Percentiles rank a stretch among this genome's conserved stretches.
These are phyloP conservation scores for Colletotrichum sp. DNA, from an alignment of 2,329 filamentous ascomycete genomes.

Conservation along the genomic window DNA sequence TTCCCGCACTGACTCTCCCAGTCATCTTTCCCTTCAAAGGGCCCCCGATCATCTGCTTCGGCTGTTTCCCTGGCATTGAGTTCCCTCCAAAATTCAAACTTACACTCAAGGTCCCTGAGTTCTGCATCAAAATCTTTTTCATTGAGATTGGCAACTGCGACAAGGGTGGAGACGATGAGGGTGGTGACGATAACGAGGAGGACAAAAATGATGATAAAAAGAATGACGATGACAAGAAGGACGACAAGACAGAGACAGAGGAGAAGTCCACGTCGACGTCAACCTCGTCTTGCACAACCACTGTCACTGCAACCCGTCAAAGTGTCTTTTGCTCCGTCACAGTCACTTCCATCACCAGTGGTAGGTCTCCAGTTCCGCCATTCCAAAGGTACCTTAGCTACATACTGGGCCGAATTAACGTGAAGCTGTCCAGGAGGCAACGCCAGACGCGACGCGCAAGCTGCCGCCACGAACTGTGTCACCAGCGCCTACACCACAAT, in stretches of 20 bases:
- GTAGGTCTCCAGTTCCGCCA: neutral
- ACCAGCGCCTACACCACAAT: neutral
- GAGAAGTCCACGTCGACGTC: neutral
- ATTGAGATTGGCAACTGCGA: neutral
- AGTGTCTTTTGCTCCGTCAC: neutral
- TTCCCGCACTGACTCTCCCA: neutral
- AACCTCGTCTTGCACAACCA: slow-evolving; percentile 1
- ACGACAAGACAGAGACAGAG: neutral
- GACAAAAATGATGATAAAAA: neutral
- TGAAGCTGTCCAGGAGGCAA: neutral
- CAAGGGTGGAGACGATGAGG: neutral
- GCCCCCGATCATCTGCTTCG: neutral
- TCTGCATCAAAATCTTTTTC: neutral
- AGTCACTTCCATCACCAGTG: neutral
- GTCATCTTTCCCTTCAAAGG: neutral
- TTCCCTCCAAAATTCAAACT: neutral
- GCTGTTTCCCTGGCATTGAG: neutral
- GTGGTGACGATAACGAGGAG: neutral
- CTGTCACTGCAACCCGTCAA: neutral
- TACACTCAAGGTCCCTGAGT: neutral
- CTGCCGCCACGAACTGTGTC: neutral
- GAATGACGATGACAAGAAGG: neutral
- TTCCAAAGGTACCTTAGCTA: neutral
- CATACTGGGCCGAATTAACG: rapidly evolving
- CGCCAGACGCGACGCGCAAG: neutral